A percentile compares a stretch with the other conserved stretches of the same genome.
phyloP scores from a whole-genome alignment of 2,329 filamentous ascomycete genomes.

The Venturia aucupariae region DNA sequence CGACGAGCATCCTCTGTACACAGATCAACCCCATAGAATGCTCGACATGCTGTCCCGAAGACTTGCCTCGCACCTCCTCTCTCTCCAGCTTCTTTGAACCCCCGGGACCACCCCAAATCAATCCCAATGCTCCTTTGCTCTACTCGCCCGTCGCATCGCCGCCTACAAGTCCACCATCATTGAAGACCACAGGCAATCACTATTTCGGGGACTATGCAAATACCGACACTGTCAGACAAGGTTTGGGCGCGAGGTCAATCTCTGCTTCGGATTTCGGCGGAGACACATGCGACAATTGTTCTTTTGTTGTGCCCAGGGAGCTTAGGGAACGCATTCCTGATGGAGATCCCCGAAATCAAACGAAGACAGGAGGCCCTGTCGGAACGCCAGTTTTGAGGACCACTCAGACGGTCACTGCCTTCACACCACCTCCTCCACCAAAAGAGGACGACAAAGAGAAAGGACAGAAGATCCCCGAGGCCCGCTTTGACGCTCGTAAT shows the following conservation, averaged over 20 bases:
- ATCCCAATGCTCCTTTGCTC: constrained; percentile 21
- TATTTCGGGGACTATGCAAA: constrained; percentile 30
- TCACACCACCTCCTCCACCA: constrained; percentile 17
- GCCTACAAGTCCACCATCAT: constrained; percentile 31
- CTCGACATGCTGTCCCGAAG: constrained; percentile 41
- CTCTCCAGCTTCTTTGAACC: constrained; percentile 6
- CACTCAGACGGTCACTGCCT: constrained; percentile 44
- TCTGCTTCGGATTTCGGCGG: constrained; percentile 36
- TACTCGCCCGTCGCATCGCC: constrained; percentile 32
- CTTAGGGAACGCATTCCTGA: constrained; percentile 44
- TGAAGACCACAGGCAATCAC: constrained; percentile 32
- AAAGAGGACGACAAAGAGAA: not conserved
- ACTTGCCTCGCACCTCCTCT: constrained; percentile 24
- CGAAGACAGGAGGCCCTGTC: constrained; percentile 39
- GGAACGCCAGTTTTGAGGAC: constrained; percentile 48
- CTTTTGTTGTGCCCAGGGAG: constrained; percentile 45
- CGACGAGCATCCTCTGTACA: constrained; percentile 53
- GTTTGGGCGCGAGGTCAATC: constrained; percentile 24
- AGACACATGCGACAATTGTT: constrained; percentile 50
- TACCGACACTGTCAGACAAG: constrained; percentile 15
- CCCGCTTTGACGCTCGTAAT: not conserved
- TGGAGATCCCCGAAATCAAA: constrained; percentile 43
- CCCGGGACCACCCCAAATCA: constrained; percentile 20
- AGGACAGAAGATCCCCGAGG: not conserved
- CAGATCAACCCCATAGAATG: constrained; percentile 48